These are phyloP conservation scores for Annulohypoxylon bovei DNA, from an alignment of 495 filamentous ascomycete species.

Conservation along the genomic window DNA sequence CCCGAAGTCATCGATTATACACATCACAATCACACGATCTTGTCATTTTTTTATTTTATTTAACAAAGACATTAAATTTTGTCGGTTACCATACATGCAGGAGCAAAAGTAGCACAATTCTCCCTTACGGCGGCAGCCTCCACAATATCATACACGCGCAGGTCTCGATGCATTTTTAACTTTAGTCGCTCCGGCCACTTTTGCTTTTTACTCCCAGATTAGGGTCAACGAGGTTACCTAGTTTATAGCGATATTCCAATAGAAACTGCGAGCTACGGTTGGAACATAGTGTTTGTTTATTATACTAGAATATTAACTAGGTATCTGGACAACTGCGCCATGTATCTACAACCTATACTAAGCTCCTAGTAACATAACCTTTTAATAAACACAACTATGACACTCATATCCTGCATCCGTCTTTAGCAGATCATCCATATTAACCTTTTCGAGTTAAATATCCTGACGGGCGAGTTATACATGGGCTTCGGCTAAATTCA, in stretches of 20 bases:
- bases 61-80: slow-evolving; percentile 30
- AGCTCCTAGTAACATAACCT: too few species aligned
- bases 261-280: slow-evolving; percentile 59
- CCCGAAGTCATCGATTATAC: slow-evolving; percentile 47
- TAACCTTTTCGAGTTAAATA: slow-evolving; percentile 66
- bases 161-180: too few species aligned
- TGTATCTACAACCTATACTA: too few species aligned
- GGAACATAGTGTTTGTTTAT: slow-evolving; percentile 56
- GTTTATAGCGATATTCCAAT: slow-evolving; percentile 56
- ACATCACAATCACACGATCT: slow-evolving; percentile 48
- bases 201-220: slow-evolving; percentile 55
- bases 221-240: slow-evolving; percentile 44
- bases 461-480: slow-evolving; percentile 53
- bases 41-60: slow-evolving; percentile 52
- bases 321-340: too few species aligned
- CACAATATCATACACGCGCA: too few species aligned
- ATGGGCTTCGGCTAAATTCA: slow-evolving; percentile 28
- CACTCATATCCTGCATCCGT: too few species aligned
- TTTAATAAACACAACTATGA: too few species aligned
- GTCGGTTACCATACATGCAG: background rate
- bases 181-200: slow-evolving; percentile 22
- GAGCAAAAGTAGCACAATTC: slow-evolving; percentile 35
- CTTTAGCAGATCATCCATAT: slow-evolving; percentile 66
- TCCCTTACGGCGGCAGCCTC: slow-evolving; percentile 20
- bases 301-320: too few species aligned